phyloP scores from a whole-genome alignment of 192 early-diverging fungal genomes.

The Backusella psychrophila region DNA sequence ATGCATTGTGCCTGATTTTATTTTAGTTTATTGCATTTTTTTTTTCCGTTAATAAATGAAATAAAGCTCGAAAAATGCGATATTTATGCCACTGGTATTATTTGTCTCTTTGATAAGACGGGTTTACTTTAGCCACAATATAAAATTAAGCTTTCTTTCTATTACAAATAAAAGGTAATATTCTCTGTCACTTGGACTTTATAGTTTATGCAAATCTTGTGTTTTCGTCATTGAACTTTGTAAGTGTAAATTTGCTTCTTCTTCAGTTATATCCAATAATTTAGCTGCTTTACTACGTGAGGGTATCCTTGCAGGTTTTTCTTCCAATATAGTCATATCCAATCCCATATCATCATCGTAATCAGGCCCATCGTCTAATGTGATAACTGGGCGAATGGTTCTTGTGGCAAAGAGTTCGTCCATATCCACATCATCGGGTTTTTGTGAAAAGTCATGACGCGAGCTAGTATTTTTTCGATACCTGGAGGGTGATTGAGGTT shows the following conservation, averaged over 20 bases:
- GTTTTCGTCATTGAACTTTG: not conserved
- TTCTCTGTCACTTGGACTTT: not conserved
- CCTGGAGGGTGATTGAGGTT: not conserved
- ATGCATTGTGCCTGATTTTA: not conserved
- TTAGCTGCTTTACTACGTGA: not conserved
- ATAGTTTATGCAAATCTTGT: not conserved
- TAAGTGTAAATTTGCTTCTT: not conserved
- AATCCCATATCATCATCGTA: slow-evolving; percentile 32
- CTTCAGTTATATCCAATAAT: slow-evolving; percentile 4
- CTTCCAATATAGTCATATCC: slow-evolving; percentile 15
- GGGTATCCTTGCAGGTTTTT: not conserved
- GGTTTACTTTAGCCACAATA: not conserved
- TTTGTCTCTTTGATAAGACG: not conserved
- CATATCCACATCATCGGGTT: slow-evolving; percentile 9
- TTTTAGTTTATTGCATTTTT: not conserved
- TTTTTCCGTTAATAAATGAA: not conserved
- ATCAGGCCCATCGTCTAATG: slow-evolving; percentile 10
- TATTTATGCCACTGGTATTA: slow-evolving; percentile 10
- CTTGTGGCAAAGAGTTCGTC: slow-evolving; percentile 25
- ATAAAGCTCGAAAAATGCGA: slow-evolving; percentile 5
- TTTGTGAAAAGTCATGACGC: not conserved
- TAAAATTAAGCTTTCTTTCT: slow-evolving; percentile 2
- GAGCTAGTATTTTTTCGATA: not conserved
- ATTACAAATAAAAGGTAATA: not conserved
- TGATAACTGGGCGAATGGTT: slow-evolving; percentile 28